Conservation (phyloP, 1,284 basidiomycete genomes). For the Naganishia cerealis region DNA sequence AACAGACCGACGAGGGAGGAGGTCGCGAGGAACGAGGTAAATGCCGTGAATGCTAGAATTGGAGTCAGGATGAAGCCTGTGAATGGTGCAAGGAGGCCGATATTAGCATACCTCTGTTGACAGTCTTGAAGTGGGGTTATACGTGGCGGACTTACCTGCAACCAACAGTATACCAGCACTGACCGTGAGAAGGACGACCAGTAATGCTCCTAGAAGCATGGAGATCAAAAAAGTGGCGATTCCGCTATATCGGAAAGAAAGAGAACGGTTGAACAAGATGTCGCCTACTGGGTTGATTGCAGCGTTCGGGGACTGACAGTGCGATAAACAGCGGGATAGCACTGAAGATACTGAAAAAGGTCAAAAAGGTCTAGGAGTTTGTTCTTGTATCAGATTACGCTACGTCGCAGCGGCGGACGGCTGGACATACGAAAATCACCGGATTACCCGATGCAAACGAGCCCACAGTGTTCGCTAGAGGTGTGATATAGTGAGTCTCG, state of each 20-base stretch:
- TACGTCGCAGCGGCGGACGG: not conserved
- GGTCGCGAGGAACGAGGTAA: conserved; percentile 17
- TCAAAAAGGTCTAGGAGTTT: conserved; percentile 4
- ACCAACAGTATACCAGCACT: conserved; percentile 3
- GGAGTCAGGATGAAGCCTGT: conserved; percentile 20
- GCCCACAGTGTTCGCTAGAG: not conserved
- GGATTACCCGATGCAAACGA: conserved; percentile 11
- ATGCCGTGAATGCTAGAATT: conserved; percentile 19
- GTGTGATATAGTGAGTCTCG: conserved; percentile 2
- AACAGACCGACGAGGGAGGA: conserved; percentile 18
- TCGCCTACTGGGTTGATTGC: too few relatives aligned
- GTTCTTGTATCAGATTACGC: not conserved
- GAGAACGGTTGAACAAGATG: not conserved
- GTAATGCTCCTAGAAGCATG: not conserved
- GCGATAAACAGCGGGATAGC: conserved; percentile 17
- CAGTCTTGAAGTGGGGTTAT: not conserved
- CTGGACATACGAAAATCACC: conserved; percentile 10
- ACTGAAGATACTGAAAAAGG: conserved; percentile 18
- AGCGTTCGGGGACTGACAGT: not conserved
- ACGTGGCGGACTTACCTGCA: not conserved
- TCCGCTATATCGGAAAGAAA: not conserved
- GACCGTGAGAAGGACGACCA: not conserved
- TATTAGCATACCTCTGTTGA: not conserved
- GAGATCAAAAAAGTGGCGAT: conserved; percentile 3
- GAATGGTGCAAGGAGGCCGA: not conserved